A percentile compares a stretch with the other conserved stretches of the same genome.
phyloP scores from a whole-genome alignment of 1,139 yeast genomes.

The Blastobotrys buckinghamii region DNA sequence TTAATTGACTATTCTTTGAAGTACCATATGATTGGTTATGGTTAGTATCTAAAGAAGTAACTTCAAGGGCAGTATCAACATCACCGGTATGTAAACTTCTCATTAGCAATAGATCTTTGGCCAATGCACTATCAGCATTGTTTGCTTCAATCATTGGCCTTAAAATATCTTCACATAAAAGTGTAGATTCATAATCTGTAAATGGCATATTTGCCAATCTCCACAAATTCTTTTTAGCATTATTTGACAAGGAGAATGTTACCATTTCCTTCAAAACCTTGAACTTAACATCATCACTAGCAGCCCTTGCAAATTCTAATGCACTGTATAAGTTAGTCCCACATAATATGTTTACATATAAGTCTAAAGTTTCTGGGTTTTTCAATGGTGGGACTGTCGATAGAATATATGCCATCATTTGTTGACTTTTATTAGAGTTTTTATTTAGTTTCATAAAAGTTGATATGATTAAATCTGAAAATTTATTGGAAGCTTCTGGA shows the following conservation, averaged over 20 bases:
- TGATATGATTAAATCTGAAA: conserved; percentile 20
- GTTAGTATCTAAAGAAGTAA: conserved; percentile 6
- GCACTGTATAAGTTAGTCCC: conserved; percentile 19
- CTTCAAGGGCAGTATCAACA: conserved; percentile 15
- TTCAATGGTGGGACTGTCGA: conserved; percentile 19
- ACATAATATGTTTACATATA: conserved; percentile 20
- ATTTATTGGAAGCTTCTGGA: conserved; percentile 22
- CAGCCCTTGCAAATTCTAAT: conserved; percentile 21
- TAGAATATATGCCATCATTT: conserved; percentile 20
- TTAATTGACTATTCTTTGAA: not conserved
- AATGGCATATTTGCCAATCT: conserved; percentile 24
- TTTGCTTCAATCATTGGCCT: conserved; percentile 14
- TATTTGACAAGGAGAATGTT: conserved; percentile 8
- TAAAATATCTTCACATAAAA: conserved; percentile 17
- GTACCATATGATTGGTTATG: not conserved
- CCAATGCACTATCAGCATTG: conserved; percentile 15
- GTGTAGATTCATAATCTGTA: conserved; percentile 16
- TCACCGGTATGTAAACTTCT: conserved; percentile 23
- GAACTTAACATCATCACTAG: conserved; percentile 17
- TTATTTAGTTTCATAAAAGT: conserved; percentile 15
- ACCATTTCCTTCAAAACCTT: conserved; percentile 16
- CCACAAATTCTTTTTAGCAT: conserved; percentile 18
- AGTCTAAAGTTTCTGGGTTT: conserved; percentile 15
- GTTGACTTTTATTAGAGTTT: conserved; percentile 3
- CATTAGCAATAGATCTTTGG: conserved; percentile 24